A percentile compares a stretch with the other conserved stretches of the same genome.
These are phyloP conservation scores for Hanseniaspora uvarum DNA, from an alignment of 1,139 yeast genomes.

Conservation along the genomic window DNA sequence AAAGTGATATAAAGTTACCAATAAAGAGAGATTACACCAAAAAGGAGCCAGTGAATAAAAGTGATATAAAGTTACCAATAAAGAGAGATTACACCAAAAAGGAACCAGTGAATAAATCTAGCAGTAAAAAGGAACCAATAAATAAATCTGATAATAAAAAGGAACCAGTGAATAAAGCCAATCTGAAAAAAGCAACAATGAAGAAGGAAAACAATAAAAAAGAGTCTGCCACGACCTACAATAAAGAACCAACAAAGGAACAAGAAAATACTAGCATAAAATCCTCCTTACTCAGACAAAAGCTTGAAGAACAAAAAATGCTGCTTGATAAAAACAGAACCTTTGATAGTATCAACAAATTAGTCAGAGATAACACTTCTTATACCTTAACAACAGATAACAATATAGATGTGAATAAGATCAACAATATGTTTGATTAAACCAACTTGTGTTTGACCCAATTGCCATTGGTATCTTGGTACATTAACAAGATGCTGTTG, in stretches of 20 bases:
- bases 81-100: background rate
- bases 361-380: background rate
- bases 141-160: background rate
- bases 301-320: conserved; percentile 6
- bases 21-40: background rate
- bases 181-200: background rate
- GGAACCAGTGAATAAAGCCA: background rate
- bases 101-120: background rate
- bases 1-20: background rate
- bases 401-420: conserved; percentile 9
- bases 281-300: conserved; percentile 1
- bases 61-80: background rate
- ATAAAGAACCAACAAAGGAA: too few relatives aligned
- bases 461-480: background rate
- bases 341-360: background rate
- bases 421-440: conserved; percentile 11
- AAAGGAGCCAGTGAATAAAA: background rate
- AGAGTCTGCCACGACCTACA: too few relatives aligned
- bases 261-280: background rate
- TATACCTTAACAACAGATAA: background rate
- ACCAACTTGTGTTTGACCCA: background rate
- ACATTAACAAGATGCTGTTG: background rate
- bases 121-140: background rate
- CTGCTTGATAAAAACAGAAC: conserved; percentile 2
- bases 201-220: background rate